Conservation (phyloP, 2,329 filamentous ascomycete species). For the Exophiala bonariae region DNA sequence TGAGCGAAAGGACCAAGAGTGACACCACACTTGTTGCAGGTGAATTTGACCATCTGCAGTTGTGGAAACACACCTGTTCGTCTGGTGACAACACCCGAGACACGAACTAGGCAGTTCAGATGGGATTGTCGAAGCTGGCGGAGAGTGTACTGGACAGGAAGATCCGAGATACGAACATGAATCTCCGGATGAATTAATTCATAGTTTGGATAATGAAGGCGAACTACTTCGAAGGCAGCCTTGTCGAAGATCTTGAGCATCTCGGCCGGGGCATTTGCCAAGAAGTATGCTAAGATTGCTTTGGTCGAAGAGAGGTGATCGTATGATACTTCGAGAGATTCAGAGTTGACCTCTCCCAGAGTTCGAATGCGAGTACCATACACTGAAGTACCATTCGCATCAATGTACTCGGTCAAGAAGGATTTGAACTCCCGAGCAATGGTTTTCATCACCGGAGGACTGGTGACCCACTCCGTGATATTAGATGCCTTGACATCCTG, state of each 20-base stretch:
- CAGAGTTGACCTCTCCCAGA: conserved; percentile 94
- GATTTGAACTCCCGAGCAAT: conserved; percentile 97
- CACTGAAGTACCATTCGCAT: conserved; percentile 83
- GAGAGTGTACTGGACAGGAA: conserved; percentile 92
- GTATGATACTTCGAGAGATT: conserved; percentile 94
- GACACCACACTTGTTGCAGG: conserved; percentile 88
- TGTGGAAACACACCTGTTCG: conserved; percentile 95
- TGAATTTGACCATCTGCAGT: conserved; percentile 97
- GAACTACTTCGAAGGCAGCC: conserved; percentile 92
- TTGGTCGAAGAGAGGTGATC: conserved; percentile 87
- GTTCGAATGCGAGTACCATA: conserved; percentile 93
- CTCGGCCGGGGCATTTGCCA: conserved; percentile 93
- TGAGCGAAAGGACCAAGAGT: conserved; percentile 96
- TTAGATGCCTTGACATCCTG: conserved; percentile 91
- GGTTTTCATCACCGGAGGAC: conserved; percentile 84
- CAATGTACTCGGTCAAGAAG: conserved; percentile 94
- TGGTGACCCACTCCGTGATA: conserved; percentile 91
- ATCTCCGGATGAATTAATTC: conserved; percentile 97
- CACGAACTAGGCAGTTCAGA: conserved; percentile 90
- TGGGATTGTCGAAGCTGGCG: conserved; percentile 93
- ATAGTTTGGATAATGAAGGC: conserved; percentile 96
- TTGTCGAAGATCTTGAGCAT: conserved; percentile 95
- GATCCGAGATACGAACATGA: conserved; percentile 91
- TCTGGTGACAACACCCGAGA: conserved; percentile 92
- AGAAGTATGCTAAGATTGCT: conserved; percentile 90